A percentile compares a stretch with the other conserved stretches of the same genome.
Evolutionary conservation across 768 basidiomycete species (phyloP).

Genomic region (Cystofilobasidium capitatum): DNA sequence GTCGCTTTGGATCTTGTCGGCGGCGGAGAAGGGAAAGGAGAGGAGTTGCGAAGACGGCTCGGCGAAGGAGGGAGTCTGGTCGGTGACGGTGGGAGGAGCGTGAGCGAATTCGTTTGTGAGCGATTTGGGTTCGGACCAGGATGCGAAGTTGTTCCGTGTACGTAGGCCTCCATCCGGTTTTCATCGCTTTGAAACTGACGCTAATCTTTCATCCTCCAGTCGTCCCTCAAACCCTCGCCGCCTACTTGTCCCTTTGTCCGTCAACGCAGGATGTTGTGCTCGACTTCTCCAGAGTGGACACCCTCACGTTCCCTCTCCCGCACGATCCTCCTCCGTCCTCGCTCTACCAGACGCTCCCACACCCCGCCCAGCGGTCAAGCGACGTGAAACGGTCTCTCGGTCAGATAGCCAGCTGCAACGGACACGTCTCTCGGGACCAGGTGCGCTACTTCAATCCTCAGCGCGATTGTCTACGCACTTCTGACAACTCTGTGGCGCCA

Average conservation of each 20-base stretch:
- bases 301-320: slow-evolving; percentile 52
- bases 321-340: not conserved
- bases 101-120: slow-evolving; percentile 65
- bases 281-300: slow-evolving; percentile 72
- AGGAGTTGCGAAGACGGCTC: slow-evolving; percentile 63
- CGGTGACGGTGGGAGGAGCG: slow-evolving; percentile 50
- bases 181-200: slow-evolving; percentile 45
- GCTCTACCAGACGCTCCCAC: slow-evolving; percentile 62
- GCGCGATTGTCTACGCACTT: slow-evolving; percentile 72
- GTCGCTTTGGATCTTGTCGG: slow-evolving; percentile 66
- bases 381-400: slow-evolving; percentile 68
- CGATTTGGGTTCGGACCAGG: slow-evolving; percentile 72
- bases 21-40: slow-evolving; percentile 62
- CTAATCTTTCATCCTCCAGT: slow-evolving; percentile 57
- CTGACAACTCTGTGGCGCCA: slow-evolving; percentile 43
- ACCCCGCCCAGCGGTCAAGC: slow-evolving; percentile 65
- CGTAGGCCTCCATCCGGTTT: not conserved
- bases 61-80: slow-evolving; percentile 61
- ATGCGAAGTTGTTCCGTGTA: not conserved
- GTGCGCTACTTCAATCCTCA: not conserved
- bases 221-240: slow-evolving; percentile 64
- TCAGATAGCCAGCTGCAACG: slow-evolving; percentile 59
- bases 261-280: slow-evolving; percentile 64
- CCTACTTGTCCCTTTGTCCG: slow-evolving; percentile 67
- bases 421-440: not conserved